A percentile compares a stretch with the other conserved stretches of the same genome.
Conservation (phyloP, 192 early-diverging fungal genomes). For the Entomortierella lignicola region DNA sequence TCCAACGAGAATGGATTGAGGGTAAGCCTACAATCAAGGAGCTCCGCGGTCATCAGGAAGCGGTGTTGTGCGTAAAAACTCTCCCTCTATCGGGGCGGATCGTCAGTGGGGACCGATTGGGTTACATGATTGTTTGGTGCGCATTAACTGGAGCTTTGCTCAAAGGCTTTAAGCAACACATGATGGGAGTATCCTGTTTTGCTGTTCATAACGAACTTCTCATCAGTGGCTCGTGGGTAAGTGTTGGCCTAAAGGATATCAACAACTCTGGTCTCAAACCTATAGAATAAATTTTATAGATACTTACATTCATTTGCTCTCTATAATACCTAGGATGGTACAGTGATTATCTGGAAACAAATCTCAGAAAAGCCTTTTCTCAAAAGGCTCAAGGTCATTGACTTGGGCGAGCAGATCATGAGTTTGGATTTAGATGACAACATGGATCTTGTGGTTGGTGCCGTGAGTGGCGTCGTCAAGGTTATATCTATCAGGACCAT, state of each 20-base stretch:
- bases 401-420: slow-evolving; percentile 44
- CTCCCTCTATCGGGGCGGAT: slow-evolving; percentile 12
- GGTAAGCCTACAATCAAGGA: slow-evolving; percentile 35
- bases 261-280: no score
- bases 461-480: slow-evolving; percentile 38
- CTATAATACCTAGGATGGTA: slow-evolving; percentile 20
- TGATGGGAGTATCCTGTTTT: slow-evolving; percentile 37
- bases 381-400: slow-evolving; percentile 35
- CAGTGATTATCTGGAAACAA: slow-evolving; percentile 33
- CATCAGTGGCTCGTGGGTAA: slow-evolving; percentile 50
- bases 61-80: slow-evolving; percentile 27
- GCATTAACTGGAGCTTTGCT: slow-evolving; percentile 26
- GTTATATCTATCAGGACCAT: slow-evolving; percentile 35
- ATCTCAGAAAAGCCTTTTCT: slow-evolving; percentile 24
- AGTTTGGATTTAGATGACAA: slow-evolving; percentile 30
- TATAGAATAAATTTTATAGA: no score
- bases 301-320: neutral
- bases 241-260: neutral
- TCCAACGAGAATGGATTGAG: slow-evolving; percentile 41
- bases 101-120: slow-evolving; percentile 37
- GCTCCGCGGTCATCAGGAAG: slow-evolving; percentile 29
- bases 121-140: slow-evolving; percentile 37
- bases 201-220: slow-evolving; percentile 23
- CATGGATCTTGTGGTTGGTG: slow-evolving; percentile 30
- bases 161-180: slow-evolving; percentile 18